Evolutionary conservation across 352 stramenopile genomes (phyloP).

Genomic region (Globisporangium yorkense): DNA sequence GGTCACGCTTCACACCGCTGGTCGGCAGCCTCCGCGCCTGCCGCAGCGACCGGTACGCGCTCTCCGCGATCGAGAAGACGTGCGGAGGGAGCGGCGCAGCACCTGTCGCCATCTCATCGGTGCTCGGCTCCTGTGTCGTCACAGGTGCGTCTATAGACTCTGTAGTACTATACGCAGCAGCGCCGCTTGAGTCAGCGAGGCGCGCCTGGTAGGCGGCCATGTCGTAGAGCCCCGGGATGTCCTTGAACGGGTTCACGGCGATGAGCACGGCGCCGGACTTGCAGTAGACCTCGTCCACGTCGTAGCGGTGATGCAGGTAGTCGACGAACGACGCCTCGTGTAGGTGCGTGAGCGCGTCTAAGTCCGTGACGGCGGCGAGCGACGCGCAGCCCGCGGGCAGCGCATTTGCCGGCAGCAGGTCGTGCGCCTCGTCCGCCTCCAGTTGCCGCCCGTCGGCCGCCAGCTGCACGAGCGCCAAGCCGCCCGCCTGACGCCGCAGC

Average conservation of each 20-base stretch:
- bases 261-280: conserved; percentile 65
- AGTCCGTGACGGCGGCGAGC: conserved; percentile 56
- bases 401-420: conserved; percentile 56
- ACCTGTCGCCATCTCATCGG: neutral
- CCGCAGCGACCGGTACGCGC: conserved; percentile 57
- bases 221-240: conserved; percentile 64
- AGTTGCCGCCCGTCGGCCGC: conserved; percentile 10
- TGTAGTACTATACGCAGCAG: neutral
- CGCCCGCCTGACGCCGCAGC: conserved; percentile 25
- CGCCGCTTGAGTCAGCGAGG: conserved; percentile 8
- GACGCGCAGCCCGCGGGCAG: conserved; percentile 18
- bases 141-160: neutral
- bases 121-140: neutral
- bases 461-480: neutral
- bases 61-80: conserved; percentile 77
- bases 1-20: conserved; percentile 29
- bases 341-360: conserved; percentile 70
- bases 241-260: conserved; percentile 77
- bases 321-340: conserved; percentile 79
- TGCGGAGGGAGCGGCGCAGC: conserved; percentile 47
- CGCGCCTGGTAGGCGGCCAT: conserved; percentile 30
- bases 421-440: conserved; percentile 39
- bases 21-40: conserved; percentile 24
- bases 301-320: conserved; percentile 69
- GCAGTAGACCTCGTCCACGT: conserved; percentile 72